Percentiles rank a stretch among this genome's conserved stretches.
Conservation (phyloP, 148 eudicot species). For the Salicornia ramosissima region DNA sequence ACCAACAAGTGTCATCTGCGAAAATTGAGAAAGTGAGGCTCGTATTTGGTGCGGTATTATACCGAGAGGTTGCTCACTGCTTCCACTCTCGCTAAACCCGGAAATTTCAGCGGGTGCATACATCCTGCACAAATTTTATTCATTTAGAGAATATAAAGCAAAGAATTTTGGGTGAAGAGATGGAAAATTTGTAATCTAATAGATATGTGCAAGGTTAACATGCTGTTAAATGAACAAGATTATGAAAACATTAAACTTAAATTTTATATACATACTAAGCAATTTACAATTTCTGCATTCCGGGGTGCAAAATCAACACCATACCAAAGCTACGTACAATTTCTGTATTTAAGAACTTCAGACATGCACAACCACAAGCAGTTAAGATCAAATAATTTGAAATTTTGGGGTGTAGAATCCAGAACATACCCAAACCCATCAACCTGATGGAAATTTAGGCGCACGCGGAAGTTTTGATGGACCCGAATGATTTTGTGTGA, state of each 20-base stretch:
- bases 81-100: slow-evolving; percentile 39
- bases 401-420: too few relatives aligned
- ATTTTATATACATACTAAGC: too few relatives aligned
- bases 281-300: background rate
- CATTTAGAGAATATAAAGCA: background rate
- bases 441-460: too few relatives aligned
- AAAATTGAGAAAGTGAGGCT: slow-evolving; percentile 83
- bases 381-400: background rate
- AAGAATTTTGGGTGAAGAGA: background rate
- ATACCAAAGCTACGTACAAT: background rate
- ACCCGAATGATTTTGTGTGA: too few relatives aligned
- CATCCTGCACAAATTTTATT: slow-evolving; percentile 43
- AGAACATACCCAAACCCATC: too few relatives aligned
- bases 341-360: background rate
- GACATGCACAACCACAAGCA: background rate
- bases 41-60: slow-evolving; percentile 91
- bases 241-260: too few relatives aligned
- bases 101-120: slow-evolving; percentile 73
- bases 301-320: background rate
- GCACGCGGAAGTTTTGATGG: too few relatives aligned
- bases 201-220: background rate
- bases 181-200: background rate
- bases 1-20: slow-evolving; percentile 91
- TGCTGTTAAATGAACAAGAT: background rate
- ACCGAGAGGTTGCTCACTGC: slow-evolving; percentile 75